phyloP scores from a whole-genome alignment of 192 early-diverging fungal species.

The Allomyces macrogynus region DNA sequence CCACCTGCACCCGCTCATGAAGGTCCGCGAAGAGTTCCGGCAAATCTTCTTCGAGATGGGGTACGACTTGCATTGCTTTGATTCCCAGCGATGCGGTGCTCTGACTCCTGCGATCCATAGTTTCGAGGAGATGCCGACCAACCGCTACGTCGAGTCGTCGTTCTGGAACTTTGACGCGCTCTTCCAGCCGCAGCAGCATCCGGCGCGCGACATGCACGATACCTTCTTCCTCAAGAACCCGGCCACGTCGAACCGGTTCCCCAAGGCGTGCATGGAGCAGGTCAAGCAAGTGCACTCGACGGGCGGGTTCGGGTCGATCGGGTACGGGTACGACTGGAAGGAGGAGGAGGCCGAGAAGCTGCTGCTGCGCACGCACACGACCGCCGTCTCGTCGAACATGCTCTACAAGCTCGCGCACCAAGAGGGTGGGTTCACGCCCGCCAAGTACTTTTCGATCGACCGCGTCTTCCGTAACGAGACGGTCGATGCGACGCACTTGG shows the following conservation, averaged over 20 bases:
- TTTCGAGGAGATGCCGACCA: slow-evolving; percentile 97
- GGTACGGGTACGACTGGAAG: slow-evolving; percentile 87
- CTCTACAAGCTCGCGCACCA: slow-evolving; percentile 78
- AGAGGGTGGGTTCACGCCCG: slow-evolving; percentile 52
- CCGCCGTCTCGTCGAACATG: slow-evolving; percentile 78
- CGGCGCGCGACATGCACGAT: slow-evolving; percentile 69
- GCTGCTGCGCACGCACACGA: slow-evolving; percentile 91
- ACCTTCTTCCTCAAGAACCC: slow-evolving; percentile 65
- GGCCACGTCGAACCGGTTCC: slow-evolving; percentile 50
- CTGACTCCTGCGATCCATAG: slow-evolving; percentile 3
- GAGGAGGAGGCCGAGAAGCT: slow-evolving; percentile 79
- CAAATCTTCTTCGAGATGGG: slow-evolving; percentile 98
- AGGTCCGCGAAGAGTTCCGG: slow-evolving; percentile 95
- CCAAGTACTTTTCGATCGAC: slow-evolving; percentile 98
- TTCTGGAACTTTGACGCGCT: slow-evolving; percentile 99
- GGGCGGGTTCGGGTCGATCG: slow-evolving; percentile 88
- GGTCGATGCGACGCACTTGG: slow-evolving; percentile 92
- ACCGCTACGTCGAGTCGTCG: slow-evolving; percentile 85
- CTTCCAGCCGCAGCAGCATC: slow-evolving; percentile 98
- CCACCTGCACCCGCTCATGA: slow-evolving; percentile 93
- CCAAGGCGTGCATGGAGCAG: slow-evolving; percentile 67
- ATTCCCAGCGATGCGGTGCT: too few relatives aligned
- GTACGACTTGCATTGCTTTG: slow-evolving; percentile 10
- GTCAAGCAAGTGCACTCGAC: slow-evolving; percentile 80
- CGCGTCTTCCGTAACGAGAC: slow-evolving; percentile 97